Percentiles rank a stretch among this genome's conserved stretches.
phyloP scores from a whole-genome alignment of 208 protist species.

The Phytomonas sp. region DNA sequence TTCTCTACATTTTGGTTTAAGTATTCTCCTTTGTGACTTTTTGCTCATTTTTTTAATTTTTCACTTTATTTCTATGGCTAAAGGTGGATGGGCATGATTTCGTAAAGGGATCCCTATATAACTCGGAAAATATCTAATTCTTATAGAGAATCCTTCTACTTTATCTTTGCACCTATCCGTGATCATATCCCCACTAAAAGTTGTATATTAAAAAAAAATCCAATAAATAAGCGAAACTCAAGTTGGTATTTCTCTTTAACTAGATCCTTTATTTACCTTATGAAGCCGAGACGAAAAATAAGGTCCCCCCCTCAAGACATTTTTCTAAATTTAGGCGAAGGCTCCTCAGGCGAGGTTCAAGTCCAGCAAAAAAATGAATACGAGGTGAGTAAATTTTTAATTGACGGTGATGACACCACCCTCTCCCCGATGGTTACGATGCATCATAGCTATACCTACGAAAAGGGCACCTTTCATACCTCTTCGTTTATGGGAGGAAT shows the following conservation, averaged over 20 bases:
- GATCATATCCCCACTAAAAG: not conserved
- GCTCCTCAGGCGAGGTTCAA: conserved; percentile 38
- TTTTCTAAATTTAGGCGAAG: conserved; percentile 33
- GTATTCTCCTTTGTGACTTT: too few species aligned
- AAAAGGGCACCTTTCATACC: not conserved
- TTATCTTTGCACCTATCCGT: too few species aligned
- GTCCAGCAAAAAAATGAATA: conserved; percentile 56
- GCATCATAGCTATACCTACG: conserved; percentile 9
- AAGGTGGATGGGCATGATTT: too few species aligned
- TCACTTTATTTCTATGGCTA: too few species aligned
- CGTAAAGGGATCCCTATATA: too few species aligned
- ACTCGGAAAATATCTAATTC: too few species aligned
- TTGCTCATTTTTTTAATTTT: too few species aligned
- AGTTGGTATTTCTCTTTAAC: conserved; percentile 9
- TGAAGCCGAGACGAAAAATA: conserved; percentile 12
- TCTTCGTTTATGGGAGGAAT: not conserved
- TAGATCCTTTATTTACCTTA: conserved; percentile 2
- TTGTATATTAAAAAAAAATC: not conserved
- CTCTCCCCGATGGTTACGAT: conserved; percentile 73
- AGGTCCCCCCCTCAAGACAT: conserved; percentile 19
- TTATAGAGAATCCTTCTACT: too few species aligned
- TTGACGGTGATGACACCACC: conserved; percentile 65
- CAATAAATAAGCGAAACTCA: not conserved
- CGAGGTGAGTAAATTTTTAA: conserved; percentile 64
- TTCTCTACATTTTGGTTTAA: too few species aligned